Conservation (phyloP, 768 basidiomycete species). For the Podaxis pistillaris region DNA sequence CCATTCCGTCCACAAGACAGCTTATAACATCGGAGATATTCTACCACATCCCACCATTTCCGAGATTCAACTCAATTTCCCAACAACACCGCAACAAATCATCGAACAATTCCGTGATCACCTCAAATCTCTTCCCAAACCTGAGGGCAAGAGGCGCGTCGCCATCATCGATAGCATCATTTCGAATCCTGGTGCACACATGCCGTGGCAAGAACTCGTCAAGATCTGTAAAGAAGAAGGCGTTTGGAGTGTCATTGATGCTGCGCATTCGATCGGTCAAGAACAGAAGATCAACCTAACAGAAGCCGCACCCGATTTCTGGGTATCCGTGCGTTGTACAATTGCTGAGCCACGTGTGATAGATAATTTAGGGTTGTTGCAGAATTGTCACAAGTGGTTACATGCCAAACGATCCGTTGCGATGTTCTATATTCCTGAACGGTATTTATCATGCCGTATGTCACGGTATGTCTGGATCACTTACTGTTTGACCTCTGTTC, state of each 20-base stretch:
- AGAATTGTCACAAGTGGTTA: slow-evolving; percentile 90
- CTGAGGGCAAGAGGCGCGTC: slow-evolving; percentile 48
- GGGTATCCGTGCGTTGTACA: slow-evolving; percentile 54
- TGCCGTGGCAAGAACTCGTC: slow-evolving; percentile 76
- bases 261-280: slow-evolving; percentile 77
- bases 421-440: slow-evolving; percentile 69
- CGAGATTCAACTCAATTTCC: slow-evolving; percentile 52
- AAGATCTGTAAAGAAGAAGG: slow-evolving; percentile 61
- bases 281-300: slow-evolving; percentile 59
- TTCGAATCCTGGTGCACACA: slow-evolving; percentile 54
- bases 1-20: slow-evolving; percentile 46
- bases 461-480: neutral
- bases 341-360: neutral
- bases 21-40: slow-evolving; percentile 53
- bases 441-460: slow-evolving; percentile 25
- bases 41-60: slow-evolving; percentile 51
- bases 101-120: slow-evolving; percentile 44
- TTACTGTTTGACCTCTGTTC: neutral
- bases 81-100: slow-evolving; percentile 54
- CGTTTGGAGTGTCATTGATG: slow-evolving; percentile 67
- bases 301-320: slow-evolving; percentile 63
- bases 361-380: neutral
- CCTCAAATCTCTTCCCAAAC: slow-evolving; percentile 26
- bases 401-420: slow-evolving; percentile 66
- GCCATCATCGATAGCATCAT: slow-evolving; percentile 64